Evolutionary conservation across 352 stramenopile genomes (phyloP), one percentile per base, ranked within the genome.

Genomic region (Discostella stelligera): DNA sequence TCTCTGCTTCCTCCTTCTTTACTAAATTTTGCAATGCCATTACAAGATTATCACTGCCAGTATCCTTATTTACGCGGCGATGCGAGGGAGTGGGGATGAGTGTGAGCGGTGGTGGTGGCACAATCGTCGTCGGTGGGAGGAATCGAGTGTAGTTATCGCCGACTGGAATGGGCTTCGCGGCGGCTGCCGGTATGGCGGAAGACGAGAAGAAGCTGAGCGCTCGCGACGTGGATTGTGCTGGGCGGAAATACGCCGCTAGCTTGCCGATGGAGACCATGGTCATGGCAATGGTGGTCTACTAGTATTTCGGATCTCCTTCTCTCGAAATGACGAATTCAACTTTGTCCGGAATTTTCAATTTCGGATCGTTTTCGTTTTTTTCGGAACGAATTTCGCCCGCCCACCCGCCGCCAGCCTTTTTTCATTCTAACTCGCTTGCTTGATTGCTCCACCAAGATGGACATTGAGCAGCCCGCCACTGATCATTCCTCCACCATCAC

Each of bases 161-260:
- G 5, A 5, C 27, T 10, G 61, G 69, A 46, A 27, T n/a, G 7
- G 54, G 41, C 53, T 66, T 71, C 27, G 52, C 67, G 13, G 44
- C 69, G 21, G 69, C 69, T 30, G 39, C 16, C 13, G 41, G 23
- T 25, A 41, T n/a, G 20, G 68, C 23, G 8, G 37, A 23, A 23
- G 69, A 53, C 9, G 68, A 77, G 62, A 77, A 77, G n/a, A 62
- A 41, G n/a, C 41, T 66, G 61, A 69, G 39, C 23, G 61, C 58
- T 69, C 30, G 61, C 30, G 30, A 13, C 30, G 49, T 44, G 21
- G 27, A 27, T 25, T 14, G 49, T 16, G 20, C 18, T 13, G 58
- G 30, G 32, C 61, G 61, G 46, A 20, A 53, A 20, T 39, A 32
- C 14, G 44, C 48, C 44, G 61, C 52, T 6, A 59, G 61, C 61